A percentile compares a stretch with the other conserved stretches of the same genome.
phyloP scores from a whole-genome alignment of 331 rosid genomes.

The Rosa hybrid region DNA sequence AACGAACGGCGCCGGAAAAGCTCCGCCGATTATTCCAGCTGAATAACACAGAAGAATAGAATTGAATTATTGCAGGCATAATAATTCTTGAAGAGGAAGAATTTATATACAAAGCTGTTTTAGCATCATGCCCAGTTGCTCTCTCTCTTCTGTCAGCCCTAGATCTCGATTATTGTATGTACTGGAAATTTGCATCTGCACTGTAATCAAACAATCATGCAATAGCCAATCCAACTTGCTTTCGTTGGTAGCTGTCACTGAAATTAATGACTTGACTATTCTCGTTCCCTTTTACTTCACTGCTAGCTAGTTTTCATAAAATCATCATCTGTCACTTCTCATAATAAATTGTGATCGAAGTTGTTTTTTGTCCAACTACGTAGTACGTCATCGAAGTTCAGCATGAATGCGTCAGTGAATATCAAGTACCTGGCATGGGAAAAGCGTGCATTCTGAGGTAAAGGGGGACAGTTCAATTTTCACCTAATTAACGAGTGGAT shows the following conservation, averaged over 20 bases:
- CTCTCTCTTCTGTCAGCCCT: constrained; percentile 92
- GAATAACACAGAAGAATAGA: neutral
- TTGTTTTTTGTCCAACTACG: neutral
- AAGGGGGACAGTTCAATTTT: neutral
- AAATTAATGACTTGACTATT: neutral
- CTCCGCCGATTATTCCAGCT: constrained; percentile 44
- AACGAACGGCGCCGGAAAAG: constrained; percentile 88
- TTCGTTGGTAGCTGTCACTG: neutral
- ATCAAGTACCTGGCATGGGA: neutral
- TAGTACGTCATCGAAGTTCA: neutral
- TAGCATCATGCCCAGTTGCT: constrained; percentile 36
- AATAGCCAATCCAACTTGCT: neutral
- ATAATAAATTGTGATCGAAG: neutral
- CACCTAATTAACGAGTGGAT: neutral
- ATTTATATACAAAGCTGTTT: neutral
- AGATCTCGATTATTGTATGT: neutral
- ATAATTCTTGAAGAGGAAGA: constrained; percentile 33
- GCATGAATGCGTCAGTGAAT: neutral
- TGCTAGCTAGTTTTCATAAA: neutral
- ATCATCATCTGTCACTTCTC: neutral
- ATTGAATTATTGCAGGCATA: constrained; percentile 16
- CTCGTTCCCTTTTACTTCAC: neutral
- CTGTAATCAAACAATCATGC: constrained; percentile 1
- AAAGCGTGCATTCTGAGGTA: neutral
- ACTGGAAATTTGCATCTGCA: neutral